Evolutionary conservation across 2,329 filamentous ascomycete genomes (phyloP).

Genomic region (Raffaelea arxii): DNA sequence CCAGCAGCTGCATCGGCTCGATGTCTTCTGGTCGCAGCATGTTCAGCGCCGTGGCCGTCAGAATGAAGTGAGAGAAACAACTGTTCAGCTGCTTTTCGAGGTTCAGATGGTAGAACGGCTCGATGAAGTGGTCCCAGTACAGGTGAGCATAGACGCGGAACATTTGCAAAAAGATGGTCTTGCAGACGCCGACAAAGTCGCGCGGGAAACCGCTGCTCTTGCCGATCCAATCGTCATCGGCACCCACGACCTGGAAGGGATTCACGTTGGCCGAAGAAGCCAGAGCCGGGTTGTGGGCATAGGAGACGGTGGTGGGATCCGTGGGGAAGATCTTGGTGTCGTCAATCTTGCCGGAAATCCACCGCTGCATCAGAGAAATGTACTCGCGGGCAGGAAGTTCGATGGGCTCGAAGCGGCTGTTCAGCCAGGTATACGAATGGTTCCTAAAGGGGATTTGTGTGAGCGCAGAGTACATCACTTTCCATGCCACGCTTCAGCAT

Average conservation of each 20-base stretch:
- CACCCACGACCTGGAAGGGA: background rate
- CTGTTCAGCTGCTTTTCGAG: conserved; percentile 75
- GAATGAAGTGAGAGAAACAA: conserved; percentile 77
- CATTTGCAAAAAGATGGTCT: conserved; percentile 94
- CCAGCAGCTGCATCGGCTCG: conserved; percentile 90
- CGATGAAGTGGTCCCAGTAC: conserved; percentile 90
- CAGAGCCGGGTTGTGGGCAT: conserved; percentile 45
- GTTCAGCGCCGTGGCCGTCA: conserved; percentile 69
- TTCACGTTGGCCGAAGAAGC: background rate
- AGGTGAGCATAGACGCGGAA: conserved; percentile 97
- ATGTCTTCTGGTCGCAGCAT: conserved; percentile 83
- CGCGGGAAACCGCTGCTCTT: conserved; percentile 88
- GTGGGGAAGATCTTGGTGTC: conserved; percentile 86
- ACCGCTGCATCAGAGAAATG: conserved; percentile 91
- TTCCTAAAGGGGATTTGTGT: conserved; percentile 38
- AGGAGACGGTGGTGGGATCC: conserved; percentile 62
- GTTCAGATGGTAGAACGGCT: conserved; percentile 76
- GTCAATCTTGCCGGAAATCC: conserved; percentile 93
- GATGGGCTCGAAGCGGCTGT: conserved; percentile 75
- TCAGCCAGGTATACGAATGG: conserved; percentile 94
- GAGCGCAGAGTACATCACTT: conserved; percentile 31
- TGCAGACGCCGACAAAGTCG: conserved; percentile 81
- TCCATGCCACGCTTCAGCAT: too few species aligned
- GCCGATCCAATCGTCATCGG: conserved; percentile 61
- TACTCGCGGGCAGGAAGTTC: conserved; percentile 90